Conservation (phyloP, 169 alveolate genomes). For the Perkinsus olseni region DNA sequence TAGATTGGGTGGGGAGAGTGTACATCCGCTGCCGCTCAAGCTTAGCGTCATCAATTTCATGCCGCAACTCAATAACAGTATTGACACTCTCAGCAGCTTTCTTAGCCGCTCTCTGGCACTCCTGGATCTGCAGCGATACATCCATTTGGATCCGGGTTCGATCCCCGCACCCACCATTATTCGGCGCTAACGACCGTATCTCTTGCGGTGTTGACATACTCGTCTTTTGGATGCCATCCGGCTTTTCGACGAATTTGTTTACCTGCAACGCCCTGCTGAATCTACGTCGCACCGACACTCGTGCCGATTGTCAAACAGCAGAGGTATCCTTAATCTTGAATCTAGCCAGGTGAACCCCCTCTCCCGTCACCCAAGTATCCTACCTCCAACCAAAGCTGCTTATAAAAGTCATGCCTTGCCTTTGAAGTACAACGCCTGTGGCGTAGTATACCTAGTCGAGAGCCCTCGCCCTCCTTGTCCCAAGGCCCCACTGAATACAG, state of each 20-base stretch:
- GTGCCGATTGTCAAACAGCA: too few species aligned
- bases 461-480: too few species aligned
- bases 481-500: too few species aligned
- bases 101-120: neutral
- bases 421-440: neutral
- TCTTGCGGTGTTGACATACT: neutral
- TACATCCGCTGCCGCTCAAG: neutral
- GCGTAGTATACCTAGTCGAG: neutral
- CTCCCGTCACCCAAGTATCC: neutral
- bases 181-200: neutral
- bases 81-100: neutral
- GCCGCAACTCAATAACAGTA: neutral
- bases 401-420: neutral
- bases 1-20: neutral
- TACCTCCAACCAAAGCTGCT: neutral
- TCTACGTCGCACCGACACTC: too few species aligned
- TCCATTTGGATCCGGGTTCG: neutral
- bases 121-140: neutral
- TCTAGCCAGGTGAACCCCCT: too few species aligned
- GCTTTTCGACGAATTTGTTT: neutral
- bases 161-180: neutral
- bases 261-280: too few species aligned
- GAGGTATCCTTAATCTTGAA: too few species aligned
- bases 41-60: neutral
- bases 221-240: neutral